A percentile compares a stretch with the other conserved stretches of the same genome.
Evolutionary conservation across 2,329 filamentous ascomycete genomes (phyloP).

Genomic region (Penicillium sp.): DNA sequence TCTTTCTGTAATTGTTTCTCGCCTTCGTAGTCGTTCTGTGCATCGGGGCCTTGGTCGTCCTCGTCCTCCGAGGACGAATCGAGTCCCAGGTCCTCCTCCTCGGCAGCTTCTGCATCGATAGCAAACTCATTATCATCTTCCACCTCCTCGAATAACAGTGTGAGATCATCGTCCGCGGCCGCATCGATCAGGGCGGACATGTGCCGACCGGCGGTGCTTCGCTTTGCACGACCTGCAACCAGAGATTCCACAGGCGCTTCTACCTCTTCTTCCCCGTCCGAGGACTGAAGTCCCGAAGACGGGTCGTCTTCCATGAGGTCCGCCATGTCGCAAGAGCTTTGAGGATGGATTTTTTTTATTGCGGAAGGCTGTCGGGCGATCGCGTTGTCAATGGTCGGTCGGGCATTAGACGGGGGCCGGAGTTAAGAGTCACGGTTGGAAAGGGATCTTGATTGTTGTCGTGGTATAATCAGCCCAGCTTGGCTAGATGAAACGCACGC

Average conservation of each 20-base stretch:
- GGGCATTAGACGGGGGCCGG: constrained; percentile 6
- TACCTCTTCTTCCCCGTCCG: constrained; percentile 26
- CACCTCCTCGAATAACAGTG: constrained; percentile 67
- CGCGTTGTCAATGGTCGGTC: not conserved
- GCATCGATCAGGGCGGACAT: constrained; percentile 77
- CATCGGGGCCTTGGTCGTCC: constrained; percentile 67
- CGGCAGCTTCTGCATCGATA: constrained; percentile 45
- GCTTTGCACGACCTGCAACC: constrained; percentile 62
- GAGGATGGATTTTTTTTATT: constrained; percentile 2
- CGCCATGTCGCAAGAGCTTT: constrained; percentile 18
- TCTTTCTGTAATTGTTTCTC: constrained; percentile 83
- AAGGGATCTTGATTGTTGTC: not conserved
- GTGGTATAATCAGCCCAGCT: not conserved
- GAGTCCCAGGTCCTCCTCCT: constrained; percentile 77
- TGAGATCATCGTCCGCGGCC: constrained; percentile 69
- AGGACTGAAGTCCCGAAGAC: constrained; percentile 34
- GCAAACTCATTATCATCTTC: constrained; percentile 57
- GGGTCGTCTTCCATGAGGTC: constrained; percentile 34
- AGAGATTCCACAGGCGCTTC: constrained; percentile 36
- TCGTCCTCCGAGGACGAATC: constrained; percentile 85
- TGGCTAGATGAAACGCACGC: not conserved
- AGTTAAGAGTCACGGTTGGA: not conserved
- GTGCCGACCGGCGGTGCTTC: constrained; percentile 81
- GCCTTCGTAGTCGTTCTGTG: constrained; percentile 70
- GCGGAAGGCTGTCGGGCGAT: constrained; percentile 3